Evolutionary conservation across 495 filamentous ascomycete genomes (phyloP).

Genomic region (Physcia stellaris): DNA sequence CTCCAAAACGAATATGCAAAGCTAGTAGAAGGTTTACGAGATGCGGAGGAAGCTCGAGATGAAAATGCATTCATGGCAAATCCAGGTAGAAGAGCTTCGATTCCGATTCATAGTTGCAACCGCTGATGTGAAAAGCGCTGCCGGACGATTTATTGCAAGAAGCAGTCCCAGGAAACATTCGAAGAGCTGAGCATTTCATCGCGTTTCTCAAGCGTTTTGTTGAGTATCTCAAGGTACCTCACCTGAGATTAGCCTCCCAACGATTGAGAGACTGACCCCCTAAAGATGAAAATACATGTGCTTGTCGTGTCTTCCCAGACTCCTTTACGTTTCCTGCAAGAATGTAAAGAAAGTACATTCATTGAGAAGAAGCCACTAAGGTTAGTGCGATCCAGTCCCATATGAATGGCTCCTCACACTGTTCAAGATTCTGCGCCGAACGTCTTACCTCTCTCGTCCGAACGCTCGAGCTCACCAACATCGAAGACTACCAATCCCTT

Average conservation of each 20-base stretch:
- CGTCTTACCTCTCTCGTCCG: constrained; percentile 87
- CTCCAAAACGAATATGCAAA: constrained; percentile 92
- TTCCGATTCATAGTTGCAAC: constrained; percentile 24
- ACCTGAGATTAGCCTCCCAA: neutral
- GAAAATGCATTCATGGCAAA: constrained; percentile 97
- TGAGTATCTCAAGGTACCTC: constrained; percentile 72
- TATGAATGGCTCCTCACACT: neutral
- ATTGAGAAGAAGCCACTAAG: constrained; percentile 94
- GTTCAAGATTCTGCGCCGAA: constrained; percentile 71
- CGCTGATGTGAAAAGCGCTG: constrained; percentile 31
- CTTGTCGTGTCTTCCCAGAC: constrained; percentile 94
- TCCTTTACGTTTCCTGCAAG: constrained; percentile 80
- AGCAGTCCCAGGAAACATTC: constrained; percentile 91
- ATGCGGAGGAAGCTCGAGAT: constrained; percentile 72
- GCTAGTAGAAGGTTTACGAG: constrained; percentile 81
- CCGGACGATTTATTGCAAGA: constrained; percentile 79
- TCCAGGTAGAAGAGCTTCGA: constrained; percentile 36
- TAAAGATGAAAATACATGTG: constrained; percentile 87
- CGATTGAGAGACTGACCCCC: neutral
- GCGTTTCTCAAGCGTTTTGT: constrained; percentile 92
- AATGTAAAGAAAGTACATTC: constrained; percentile 89
- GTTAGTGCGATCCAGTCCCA: neutral
- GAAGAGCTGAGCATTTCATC: constrained; percentile 91
- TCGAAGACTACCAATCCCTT: constrained; percentile 92
- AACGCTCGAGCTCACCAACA: constrained; percentile 90